Conservation (phyloP, 1,139 yeast species). For the Nakaseomyces kungkrabaensis region DNA sequence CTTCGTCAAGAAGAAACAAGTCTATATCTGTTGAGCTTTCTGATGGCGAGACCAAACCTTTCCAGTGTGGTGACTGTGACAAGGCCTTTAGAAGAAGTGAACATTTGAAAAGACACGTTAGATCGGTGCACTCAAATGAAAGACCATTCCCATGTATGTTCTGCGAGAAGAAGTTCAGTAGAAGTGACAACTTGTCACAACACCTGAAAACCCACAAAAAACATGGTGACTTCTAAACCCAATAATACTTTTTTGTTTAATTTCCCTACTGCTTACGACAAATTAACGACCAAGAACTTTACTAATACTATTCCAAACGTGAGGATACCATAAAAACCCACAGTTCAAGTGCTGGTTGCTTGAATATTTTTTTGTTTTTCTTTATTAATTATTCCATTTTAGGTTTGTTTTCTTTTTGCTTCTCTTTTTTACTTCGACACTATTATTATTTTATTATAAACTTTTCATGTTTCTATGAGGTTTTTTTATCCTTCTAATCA, state of each 20-base stretch:
- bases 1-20: constrained; percentile 8
- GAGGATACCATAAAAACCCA: too few species aligned
- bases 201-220: constrained; percentile 60
- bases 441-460: too few species aligned
- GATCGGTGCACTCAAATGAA: constrained; percentile 55
- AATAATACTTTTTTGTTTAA: neutral
- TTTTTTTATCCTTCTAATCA: too few species aligned
- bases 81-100: constrained; percentile 61
- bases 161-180: constrained; percentile 65
- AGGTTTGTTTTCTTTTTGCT: too few species aligned
- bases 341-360: too few species aligned
- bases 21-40: neutral
- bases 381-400: too few species aligned
- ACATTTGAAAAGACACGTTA: constrained; percentile 66
- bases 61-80: constrained; percentile 32
- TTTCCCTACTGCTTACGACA: too few species aligned
- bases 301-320: too few species aligned
- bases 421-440: too few species aligned
- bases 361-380: too few species aligned
- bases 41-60: constrained; percentile 29
- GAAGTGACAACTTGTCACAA: constrained; percentile 71
- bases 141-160: constrained; percentile 64
- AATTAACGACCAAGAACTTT: too few species aligned
- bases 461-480: too few species aligned
- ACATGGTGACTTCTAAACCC: constrained; percentile 25